Evolutionary conservation across 371 early-diverging fungal genomes (phyloP), one percentile per base, ranked within the genome.

Genomic region (Rhizopus arrhizus): DNA sequence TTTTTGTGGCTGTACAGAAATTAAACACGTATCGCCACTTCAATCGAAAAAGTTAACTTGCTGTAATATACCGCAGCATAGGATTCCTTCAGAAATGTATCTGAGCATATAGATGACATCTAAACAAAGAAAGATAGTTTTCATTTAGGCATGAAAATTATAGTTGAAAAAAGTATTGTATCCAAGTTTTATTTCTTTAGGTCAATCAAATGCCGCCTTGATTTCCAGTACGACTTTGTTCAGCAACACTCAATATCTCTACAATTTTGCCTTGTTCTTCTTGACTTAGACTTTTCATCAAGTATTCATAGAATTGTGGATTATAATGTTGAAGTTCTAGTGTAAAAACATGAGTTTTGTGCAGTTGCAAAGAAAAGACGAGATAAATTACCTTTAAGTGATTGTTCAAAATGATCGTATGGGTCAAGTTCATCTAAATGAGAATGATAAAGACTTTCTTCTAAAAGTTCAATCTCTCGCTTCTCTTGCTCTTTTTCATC

Each of bases 361-460:
- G 40, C 40, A 40, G 2, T 10, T 10, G 40, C 40, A 7, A 40
- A 38, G 11, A 38, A 11, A 38, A 12, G 12, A 12, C 8, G 40
- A 40, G 8, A 40, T 10, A 40, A 40, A 40, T 12, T 73, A 69
- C 74, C 68, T 56, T 73, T 63, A 51, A 80, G 75, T 31, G 64
- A 68, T 62, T 84, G 75, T 15, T 85, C 85, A 70, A 95, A 91
- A 55, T 81, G 78, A 41, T 87, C 66, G 71, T 93, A 94, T 8
- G 90, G 89, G 63, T 96, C 89, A 48, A 96, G 71, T 53, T 84
- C 77, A 65, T 96, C 96, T 64, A 95, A 78, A 28, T 94, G 94
- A 5, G 94, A 91, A 59, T 90, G 91, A 56, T 91, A 90, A 48
- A 86, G 68, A 15, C 89, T 76, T 62, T 94, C 95, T 71, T 94